Conservation (phyloP, 1,284 basidiomycete genomes). For the Ceratobasidium sp. region DNA sequence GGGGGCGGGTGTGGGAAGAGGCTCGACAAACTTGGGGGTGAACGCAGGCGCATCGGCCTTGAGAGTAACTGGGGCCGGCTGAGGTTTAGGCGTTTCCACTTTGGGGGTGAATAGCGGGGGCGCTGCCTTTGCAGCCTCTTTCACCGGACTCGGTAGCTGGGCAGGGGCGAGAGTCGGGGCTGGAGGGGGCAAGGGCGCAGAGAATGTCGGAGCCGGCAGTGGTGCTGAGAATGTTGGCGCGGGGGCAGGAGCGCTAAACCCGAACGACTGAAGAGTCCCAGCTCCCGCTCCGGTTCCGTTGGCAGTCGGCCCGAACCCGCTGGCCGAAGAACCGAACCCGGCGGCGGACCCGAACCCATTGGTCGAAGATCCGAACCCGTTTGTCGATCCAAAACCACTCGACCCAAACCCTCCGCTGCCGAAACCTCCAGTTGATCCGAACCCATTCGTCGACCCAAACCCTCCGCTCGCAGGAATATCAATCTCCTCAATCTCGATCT, state of each 20-base stretch:
- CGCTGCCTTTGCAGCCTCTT: conserved; percentile 15
- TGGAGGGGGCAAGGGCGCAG: conserved; percentile 28
- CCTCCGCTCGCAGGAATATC: not conserved
- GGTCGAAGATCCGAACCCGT: conserved; percentile 14
- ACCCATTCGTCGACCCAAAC: conserved; percentile 9
- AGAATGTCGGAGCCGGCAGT: conserved; percentile 16
- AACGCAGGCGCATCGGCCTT: not conserved
- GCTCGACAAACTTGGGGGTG: not conserved
- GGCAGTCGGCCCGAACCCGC: conserved; percentile 27
- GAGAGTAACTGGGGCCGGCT: not conserved
- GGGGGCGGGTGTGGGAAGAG: not conserved
- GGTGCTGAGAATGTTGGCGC: conserved; percentile 29
- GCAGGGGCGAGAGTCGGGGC: conserved; percentile 21
- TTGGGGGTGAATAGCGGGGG: conserved; percentile 17
- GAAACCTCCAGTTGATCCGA: not conserved
- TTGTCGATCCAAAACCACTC: conserved; percentile 3
- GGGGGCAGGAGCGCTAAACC: conserved; percentile 2
- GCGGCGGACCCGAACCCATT: conserved; percentile 6
- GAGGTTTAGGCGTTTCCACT: not conserved
- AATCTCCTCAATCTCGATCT: conserved; percentile 11
- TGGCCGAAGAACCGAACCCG: conserved; percentile 16
- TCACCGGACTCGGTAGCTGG: conserved; percentile 7
- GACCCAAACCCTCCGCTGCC: not conserved
- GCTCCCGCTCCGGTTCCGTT: not conserved
- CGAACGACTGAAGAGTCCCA: conserved; percentile 18